A percentile compares a stretch with the other conserved stretches of the same genome.
phyloP scores from a whole-genome alignment of 768 basidiomycete species.

The Tephrocybe sp. region DNA sequence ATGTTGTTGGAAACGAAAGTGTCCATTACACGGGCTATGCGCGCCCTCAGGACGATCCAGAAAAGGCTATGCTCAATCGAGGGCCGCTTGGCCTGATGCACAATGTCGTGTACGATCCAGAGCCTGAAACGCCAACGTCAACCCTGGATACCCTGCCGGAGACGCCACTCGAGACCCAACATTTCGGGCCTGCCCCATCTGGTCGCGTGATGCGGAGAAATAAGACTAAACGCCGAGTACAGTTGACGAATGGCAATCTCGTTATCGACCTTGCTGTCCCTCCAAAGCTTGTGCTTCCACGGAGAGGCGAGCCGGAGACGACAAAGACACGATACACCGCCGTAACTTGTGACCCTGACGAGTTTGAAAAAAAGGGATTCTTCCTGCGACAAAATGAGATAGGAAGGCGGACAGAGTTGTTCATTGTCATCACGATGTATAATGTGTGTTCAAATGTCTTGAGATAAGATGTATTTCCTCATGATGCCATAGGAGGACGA shows the following conservation, averaged over 20 bases:
- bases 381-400: slow-evolving; percentile 82
- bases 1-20: slow-evolving; percentile 54
- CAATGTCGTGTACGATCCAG: slow-evolving; percentile 38
- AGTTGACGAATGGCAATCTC: slow-evolving; percentile 84
- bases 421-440: slow-evolving; percentile 96
- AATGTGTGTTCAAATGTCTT: slow-evolving; percentile 59
- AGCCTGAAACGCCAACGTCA: slow-evolving; percentile 43
- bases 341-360: slow-evolving; percentile 92
- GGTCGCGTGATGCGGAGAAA: slow-evolving; percentile 78
- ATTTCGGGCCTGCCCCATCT: slow-evolving; percentile 86
- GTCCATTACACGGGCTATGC: slow-evolving; percentile 52
- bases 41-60: slow-evolving; percentile 33
- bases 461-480: slow-evolving; percentile 4
- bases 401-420: slow-evolving; percentile 82
- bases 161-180: slow-evolving; percentile 63
- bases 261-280: slow-evolving; percentile 86
- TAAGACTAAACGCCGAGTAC: slow-evolving; percentile 76
- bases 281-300: slow-evolving; percentile 75
- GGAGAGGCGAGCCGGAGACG: slow-evolving; percentile 72
- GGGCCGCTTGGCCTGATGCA: slow-evolving; percentile 24
- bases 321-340: slow-evolving; percentile 79
- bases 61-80: slow-evolving; percentile 35
- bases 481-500: slow-evolving; percentile 70
- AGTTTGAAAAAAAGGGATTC: slow-evolving; percentile 83
- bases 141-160: slow-evolving; percentile 44